phyloP scores from a whole-genome alignment of 345 rosid species.

The Reutealis trisperma region DNA sequence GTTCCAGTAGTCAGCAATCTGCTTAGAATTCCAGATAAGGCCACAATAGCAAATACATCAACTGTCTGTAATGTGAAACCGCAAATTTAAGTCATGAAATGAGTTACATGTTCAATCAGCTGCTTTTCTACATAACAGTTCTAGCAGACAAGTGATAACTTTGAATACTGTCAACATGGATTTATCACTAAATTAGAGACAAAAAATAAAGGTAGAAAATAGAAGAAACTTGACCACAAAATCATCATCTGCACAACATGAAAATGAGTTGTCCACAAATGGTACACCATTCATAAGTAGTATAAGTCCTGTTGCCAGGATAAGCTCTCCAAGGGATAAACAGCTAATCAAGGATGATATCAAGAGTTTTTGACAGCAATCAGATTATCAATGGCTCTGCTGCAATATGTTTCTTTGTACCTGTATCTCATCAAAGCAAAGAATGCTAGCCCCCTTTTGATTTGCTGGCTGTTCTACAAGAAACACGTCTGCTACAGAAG shows the following conservation, averaged over 20 bases:
- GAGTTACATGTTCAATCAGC: slow-evolving; percentile 20
- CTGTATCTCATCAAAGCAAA: slow-evolving; percentile 97
- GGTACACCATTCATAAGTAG: not conserved
- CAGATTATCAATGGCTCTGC: slow-evolving; percentile 7
- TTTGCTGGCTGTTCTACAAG: slow-evolving; percentile 57
- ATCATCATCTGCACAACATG: slow-evolving; percentile 3
- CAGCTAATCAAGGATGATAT: not conserved
- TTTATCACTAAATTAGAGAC: not conserved
- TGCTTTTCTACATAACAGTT: slow-evolving; percentile 1
- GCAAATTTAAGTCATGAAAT: slow-evolving; percentile 25
- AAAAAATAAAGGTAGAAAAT: not conserved
- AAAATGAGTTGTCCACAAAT: not conserved
- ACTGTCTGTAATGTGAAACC: slow-evolving; percentile 69
- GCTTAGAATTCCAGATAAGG: slow-evolving; percentile 97
- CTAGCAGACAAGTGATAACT: not conserved
- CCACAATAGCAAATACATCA: slow-evolving; percentile 96
- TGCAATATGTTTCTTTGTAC: slow-evolving; percentile 31
- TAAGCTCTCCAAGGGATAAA: not conserved
- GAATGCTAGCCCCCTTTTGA: slow-evolving; percentile 75
- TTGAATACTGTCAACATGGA: not conserved
- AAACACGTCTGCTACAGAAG: slow-evolving; percentile 85
- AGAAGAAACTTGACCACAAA: not conserved
- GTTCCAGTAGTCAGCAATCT: slow-evolving; percentile 87
- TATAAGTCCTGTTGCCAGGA: not conserved
- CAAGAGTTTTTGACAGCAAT: not conserved